Evolutionary conservation across 345 rosid genomes (phyloP), one percentile per base, ranked within the genome.

Genomic region (Draba incana): DNA sequence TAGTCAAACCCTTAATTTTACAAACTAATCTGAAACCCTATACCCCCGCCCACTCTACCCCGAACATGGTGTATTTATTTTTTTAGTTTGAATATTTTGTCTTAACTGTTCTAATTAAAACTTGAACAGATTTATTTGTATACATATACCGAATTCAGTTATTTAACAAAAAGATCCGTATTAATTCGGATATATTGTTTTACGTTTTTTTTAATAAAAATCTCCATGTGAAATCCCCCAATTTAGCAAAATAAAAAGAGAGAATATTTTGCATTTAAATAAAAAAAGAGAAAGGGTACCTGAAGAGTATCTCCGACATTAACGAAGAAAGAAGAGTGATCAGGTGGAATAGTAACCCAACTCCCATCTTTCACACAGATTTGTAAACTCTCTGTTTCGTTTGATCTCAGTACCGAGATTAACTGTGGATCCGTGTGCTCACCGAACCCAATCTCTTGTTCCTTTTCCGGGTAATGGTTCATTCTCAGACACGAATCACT

Each of bases 361-460:
- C 59, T 80, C 43, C 84, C 91, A 39, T 84, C 87, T 51, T 58
- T 64, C 15, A 88, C 57, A 66, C 86, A 85, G 52, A 92, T 86
- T 72, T 92, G 88, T 49, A 92, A 85, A 33, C 98, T 96, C 5
- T 86, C 80, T 0, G 85, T 85, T 69, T 86, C 84, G 83, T 92
- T 92, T 48, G 98, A 92, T 77, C 89, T 82, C 10, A 92, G 66
- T 27, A 88, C 64, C 28, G 98, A 90, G 25, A 92, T 69, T 69
- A 92, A 84, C 75, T 92, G 98, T 63, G 97, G 98, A 80, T 92
- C 98, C 8, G 96, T 85, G 67, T 92, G 96, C 63, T 88, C 98
- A 4, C 93, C 95, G 25, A 92, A 84, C 38, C 97, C 96, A 42
- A 86, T 79, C 74, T 71, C 56, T 70, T 71, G 52, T 64, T 45